A percentile compares a stretch with the other conserved stretches of the same genome.
phyloP scores from a whole-genome alignment of 1,139 yeast genomes.

The Saccharomyces hybrid region DNA sequence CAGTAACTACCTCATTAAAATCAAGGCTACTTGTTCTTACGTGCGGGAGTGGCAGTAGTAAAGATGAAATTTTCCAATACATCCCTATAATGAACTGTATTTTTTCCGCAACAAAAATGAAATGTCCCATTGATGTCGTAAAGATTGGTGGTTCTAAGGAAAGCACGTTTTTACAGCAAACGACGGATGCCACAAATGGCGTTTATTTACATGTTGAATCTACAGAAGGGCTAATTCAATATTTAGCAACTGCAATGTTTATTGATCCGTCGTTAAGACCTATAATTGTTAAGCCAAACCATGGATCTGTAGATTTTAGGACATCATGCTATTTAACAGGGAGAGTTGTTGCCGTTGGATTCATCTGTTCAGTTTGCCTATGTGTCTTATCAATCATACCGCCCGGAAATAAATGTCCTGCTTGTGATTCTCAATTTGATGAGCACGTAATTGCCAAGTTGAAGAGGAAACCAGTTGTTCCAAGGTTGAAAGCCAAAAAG shows the following conservation, averaged over 20 bases:
- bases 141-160: conserved; percentile 56
- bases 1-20: conserved; percentile 47
- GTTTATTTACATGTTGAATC: conserved; percentile 70
- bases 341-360: conserved; percentile 83
- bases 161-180: conserved; percentile 87
- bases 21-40: conserved; percentile 63
- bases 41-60: conserved; percentile 50
- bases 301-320: conserved; percentile 80
- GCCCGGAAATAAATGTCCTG: conserved; percentile 49
- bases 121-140: conserved; percentile 83
- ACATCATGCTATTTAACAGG: conserved; percentile 93
- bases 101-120: conserved; percentile 91
- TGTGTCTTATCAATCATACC: conserved; percentile 55
- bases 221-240: conserved; percentile 73
- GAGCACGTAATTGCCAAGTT: conserved; percentile 49
- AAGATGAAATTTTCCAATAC: conserved; percentile 73
- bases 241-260: conserved; percentile 41
- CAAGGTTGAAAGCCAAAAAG: conserved; percentile 15
- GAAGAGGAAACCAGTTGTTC: conserved; percentile 35
- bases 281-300: conserved; percentile 72
- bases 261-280: conserved; percentile 78
- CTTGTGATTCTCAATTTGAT: conserved; percentile 58
- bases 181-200: conserved; percentile 92
- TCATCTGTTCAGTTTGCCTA: conserved; percentile 89
- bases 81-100: conserved; percentile 93